phyloP scores from a whole-genome alignment of 495 filamentous ascomycete genomes.

The Trypethelium eluteriae region DNA sequence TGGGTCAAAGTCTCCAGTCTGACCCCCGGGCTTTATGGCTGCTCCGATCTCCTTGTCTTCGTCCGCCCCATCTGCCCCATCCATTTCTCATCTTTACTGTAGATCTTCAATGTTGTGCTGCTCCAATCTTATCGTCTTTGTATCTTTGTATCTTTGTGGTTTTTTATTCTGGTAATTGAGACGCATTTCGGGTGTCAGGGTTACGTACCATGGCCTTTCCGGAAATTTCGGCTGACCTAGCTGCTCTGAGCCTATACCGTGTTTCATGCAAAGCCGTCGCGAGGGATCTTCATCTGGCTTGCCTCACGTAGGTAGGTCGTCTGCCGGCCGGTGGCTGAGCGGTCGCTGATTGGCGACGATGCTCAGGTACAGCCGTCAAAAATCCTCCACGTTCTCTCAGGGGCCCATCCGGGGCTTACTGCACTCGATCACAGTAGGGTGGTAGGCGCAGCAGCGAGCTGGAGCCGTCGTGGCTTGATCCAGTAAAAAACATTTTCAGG shows the following conservation, averaged over 20 bases:
- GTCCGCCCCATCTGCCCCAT: not conserved
- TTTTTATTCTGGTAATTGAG: not conserved
- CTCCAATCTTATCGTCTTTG: not conserved
- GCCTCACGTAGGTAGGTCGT: not conserved
- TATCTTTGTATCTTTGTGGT: not conserved
- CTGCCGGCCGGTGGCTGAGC: not conserved
- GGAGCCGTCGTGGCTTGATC: not conserved
- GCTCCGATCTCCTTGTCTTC: not conserved
- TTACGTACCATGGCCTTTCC: not conserved
- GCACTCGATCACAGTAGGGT: not conserved
- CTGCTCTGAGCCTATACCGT: not conserved
- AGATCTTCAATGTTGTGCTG: not conserved
- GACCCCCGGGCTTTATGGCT: not conserved
- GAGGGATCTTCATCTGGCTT: not conserved
- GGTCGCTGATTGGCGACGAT: not conserved
- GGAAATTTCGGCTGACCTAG: not conserved
- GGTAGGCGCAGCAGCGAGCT: not conserved
- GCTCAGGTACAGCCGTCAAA: conserved; percentile 9
- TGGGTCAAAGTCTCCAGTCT: not conserved
- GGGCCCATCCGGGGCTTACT: not conserved
- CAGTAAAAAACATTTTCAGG: not conserved
- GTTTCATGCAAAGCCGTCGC: not conserved
- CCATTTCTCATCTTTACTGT: not conserved
- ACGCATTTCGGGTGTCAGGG: not conserved
- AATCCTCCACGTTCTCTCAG: not conserved